Conservation (phyloP, 1,139 yeast genomes). For the Lodderomyces parapsilosis region DNA sequence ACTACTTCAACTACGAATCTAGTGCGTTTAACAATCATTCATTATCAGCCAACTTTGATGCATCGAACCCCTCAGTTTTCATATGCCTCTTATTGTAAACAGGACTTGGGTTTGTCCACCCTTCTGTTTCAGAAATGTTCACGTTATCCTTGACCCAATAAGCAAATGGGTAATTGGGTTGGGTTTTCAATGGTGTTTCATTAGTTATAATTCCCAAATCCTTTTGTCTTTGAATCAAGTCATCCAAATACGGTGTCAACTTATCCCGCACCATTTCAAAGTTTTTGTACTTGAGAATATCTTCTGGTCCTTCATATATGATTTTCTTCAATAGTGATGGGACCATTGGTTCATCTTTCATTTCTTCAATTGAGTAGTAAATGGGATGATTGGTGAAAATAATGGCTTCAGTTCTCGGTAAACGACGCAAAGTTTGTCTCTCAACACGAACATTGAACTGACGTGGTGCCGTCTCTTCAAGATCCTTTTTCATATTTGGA, state of each 20-base stretch:
- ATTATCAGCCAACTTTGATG: conserved; percentile 18
- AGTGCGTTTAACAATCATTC: conserved; percentile 18
- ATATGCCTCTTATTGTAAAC: conserved; percentile 21
- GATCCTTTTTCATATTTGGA: conserved; percentile 27
- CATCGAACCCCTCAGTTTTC: conserved; percentile 23
- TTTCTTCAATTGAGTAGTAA: conserved; percentile 67
- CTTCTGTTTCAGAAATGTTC: conserved; percentile 37
- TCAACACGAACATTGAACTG: conserved; percentile 61
- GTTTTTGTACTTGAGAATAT: conserved; percentile 61
- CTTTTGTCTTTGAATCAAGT: conserved; percentile 54
- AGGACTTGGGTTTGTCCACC: conserved; percentile 49
- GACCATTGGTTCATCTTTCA: conserved; percentile 74
- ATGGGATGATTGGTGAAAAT: conserved; percentile 68
- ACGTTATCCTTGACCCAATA: conserved; percentile 44
- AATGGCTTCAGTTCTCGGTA: conserved; percentile 48
- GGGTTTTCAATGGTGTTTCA: conserved; percentile 59
- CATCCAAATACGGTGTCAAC: conserved; percentile 55
- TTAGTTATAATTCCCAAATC: conserved; percentile 53
- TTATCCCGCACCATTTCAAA: conserved; percentile 60
- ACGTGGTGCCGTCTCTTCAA: conserved; percentile 37
- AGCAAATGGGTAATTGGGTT: conserved; percentile 64
- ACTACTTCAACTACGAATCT: background rate
- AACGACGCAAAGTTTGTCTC: conserved; percentile 50
- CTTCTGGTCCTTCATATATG: conserved; percentile 64
- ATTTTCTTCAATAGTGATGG: conserved; percentile 67